A percentile compares a stretch with the other conserved stretches of the same genome.
phyloP scores from a whole-genome alignment of 1,284 basidiomycete species.

The Sporisorium graminicola region DNA sequence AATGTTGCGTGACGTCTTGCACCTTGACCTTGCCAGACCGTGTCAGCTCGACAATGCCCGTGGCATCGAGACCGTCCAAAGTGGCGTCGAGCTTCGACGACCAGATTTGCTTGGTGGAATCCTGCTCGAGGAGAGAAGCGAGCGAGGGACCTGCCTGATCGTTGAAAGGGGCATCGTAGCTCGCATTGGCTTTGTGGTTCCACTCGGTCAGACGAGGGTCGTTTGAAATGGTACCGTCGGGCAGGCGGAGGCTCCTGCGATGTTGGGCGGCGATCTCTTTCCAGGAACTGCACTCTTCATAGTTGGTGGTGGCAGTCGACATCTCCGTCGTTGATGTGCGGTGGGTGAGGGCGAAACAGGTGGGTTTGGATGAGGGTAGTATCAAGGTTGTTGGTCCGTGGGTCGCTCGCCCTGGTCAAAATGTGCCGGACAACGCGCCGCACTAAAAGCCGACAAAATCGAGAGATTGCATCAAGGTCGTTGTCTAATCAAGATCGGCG shows the following conservation, averaged over 20 bases:
- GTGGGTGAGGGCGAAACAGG: too few relatives aligned
- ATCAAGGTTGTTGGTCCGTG: neutral
- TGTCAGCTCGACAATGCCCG: slow-evolving; percentile 26
- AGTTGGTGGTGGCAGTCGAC: slow-evolving; percentile 1
- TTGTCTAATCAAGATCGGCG: neutral
- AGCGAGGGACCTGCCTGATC: slow-evolving; percentile 30
- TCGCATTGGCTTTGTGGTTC: slow-evolving; percentile 13
- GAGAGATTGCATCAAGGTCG: neutral
- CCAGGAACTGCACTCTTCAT: slow-evolving; percentile 16
- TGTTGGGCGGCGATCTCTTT: slow-evolving; percentile 31
- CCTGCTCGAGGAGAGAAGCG: slow-evolving; percentile 11
- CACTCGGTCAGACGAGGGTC: slow-evolving; percentile 21
- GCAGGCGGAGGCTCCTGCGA: slow-evolving; percentile 15
- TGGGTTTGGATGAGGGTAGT: too few relatives aligned
- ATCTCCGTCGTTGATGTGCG: neutral
- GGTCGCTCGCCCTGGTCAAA: neutral
- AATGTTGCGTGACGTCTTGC: slow-evolving; percentile 20
- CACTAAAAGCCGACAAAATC: neutral
- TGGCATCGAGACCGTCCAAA: slow-evolving; percentile 31
- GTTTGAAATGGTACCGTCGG: slow-evolving; percentile 4
- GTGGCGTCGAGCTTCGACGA: slow-evolving; percentile 13
- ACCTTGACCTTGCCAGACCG: slow-evolving; percentile 28
- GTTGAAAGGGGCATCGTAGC: slow-evolving; percentile 10
- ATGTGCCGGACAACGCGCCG: neutral
- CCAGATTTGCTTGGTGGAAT: slow-evolving; percentile 18